These are phyloP conservation scores for Syzygium malaccense DNA, from an alignment of 441 rosid species.

Conservation along the genomic window DNA sequence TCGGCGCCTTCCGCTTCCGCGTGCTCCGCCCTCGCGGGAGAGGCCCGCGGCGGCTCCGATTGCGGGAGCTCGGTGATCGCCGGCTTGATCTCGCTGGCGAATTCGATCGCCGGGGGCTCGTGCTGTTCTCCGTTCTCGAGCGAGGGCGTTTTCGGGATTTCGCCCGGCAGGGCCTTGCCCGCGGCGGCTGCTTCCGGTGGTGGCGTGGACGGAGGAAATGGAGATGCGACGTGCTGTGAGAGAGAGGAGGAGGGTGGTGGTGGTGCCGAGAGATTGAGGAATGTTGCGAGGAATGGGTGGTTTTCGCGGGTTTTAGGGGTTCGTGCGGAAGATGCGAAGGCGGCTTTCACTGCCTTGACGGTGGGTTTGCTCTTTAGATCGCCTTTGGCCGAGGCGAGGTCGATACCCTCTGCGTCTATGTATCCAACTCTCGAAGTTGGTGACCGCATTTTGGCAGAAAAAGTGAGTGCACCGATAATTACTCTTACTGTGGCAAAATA, in stretches of 20 bases:
- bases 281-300: background rate
- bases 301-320: background rate
- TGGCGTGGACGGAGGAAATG: constrained; percentile 2
- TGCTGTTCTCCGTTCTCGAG: background rate
- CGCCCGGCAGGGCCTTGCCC: background rate
- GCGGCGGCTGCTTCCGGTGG: background rate
- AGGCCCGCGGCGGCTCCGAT: background rate
- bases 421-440: constrained; percentile 31
- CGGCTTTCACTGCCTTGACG: background rate
- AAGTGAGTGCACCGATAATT: constrained; percentile 9
- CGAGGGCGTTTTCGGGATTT: background rate
- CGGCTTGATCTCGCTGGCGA: background rate
- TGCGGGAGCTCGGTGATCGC: background rate
- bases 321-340: background rate
- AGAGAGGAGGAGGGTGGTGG: background rate
- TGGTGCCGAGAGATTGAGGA: background rate
- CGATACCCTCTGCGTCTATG: constrained; percentile 35
- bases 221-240: background rate
- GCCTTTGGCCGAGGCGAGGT: constrained; percentile 26
- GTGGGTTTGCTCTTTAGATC: constrained; percentile 35
- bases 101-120: background rate
- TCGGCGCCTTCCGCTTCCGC: background rate
- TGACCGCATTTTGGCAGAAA: constrained; percentile 25
- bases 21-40: background rate
- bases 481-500: background rate